Conservation (phyloP, 495 filamentous ascomycete species). For the Staphylotrichum tortipilum region DNA sequence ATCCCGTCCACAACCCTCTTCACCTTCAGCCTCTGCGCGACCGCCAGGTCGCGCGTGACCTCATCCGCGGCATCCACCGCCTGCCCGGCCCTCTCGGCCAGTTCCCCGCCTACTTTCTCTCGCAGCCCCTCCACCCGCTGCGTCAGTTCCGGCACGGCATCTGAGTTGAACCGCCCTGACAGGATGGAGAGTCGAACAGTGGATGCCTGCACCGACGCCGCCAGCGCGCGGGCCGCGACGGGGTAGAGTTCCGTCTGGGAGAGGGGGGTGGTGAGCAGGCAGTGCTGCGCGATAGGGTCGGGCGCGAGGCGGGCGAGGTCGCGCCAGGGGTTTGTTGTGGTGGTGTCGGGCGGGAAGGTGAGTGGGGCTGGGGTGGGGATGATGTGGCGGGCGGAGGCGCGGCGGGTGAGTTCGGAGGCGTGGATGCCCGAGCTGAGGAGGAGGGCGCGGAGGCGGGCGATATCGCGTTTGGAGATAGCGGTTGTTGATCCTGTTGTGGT, state of each 20-base stretch:
- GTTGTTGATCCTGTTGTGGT: conserved; percentile 26
- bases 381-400: conserved; percentile 43
- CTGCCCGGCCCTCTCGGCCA: conserved; percentile 49
- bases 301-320: conserved; percentile 29
- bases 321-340: conserved; percentile 16
- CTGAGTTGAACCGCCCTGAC: conserved; percentile 32
- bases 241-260: conserved; percentile 56
- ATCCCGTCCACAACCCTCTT: conserved; percentile 72
- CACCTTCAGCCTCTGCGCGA: conserved; percentile 61
- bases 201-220: conserved; percentile 46
- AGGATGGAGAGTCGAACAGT: conserved; percentile 46
- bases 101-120: conserved; percentile 27
- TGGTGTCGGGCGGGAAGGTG: neutral
- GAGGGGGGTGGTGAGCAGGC: conserved; percentile 38
- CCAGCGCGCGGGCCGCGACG: conserved; percentile 56
- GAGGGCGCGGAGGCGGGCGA: conserved; percentile 63
- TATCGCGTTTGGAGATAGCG: conserved; percentile 52
- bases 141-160: conserved; percentile 27
- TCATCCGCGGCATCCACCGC: conserved; percentile 70
- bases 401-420: conserved; percentile 64
- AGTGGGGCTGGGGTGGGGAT: conserved; percentile 9
- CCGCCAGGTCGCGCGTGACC: conserved; percentile 63
- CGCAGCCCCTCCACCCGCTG: conserved; percentile 30
- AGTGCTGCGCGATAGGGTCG: conserved; percentile 9
- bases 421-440: conserved; percentile 79